Conservation (phyloP, 805 yeast species). For the Saccharomycopsis fermentans region DNA sequence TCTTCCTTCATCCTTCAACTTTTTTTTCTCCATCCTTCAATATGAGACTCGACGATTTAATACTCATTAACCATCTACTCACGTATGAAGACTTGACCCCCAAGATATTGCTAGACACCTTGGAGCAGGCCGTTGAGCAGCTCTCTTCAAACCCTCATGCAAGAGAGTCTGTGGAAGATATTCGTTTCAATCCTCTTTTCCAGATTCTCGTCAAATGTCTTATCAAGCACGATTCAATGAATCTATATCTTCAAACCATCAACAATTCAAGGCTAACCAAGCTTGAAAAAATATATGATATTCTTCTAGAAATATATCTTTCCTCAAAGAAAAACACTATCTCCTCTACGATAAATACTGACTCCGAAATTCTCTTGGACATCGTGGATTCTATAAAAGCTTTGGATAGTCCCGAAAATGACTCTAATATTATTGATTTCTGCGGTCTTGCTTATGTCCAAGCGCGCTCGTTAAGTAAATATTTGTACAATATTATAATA, state of each 20-base stretch:
- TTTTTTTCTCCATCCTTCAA: no score
- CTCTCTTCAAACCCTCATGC: not conserved
- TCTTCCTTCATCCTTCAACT: no score
- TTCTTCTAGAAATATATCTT: not conserved
- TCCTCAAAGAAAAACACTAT: not conserved
- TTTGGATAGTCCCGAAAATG: not conserved
- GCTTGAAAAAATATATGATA: slow-evolving; percentile 4
- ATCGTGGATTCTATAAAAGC: not conserved
- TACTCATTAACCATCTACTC: slow-evolving; percentile 10
- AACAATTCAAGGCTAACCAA: slow-evolving; percentile 3
- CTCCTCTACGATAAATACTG: not conserved
- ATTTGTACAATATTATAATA: not conserved
- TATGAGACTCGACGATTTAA: slow-evolving; percentile 8
- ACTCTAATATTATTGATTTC: not conserved
- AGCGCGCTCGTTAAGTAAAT: slow-evolving; percentile 7
- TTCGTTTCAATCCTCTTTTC: not conserved
- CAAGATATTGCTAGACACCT: not conserved
- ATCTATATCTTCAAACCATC: slow-evolving; percentile 3
- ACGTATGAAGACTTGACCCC: not conserved
- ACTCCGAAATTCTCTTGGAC: not conserved
- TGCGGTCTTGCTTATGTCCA: slow-evolving; percentile 5
- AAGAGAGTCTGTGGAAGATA: not conserved
- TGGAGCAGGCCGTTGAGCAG: slow-evolving; percentile 5
- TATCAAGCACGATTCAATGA: not conserved
- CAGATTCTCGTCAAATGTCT: slow-evolving; percentile 6